Conservation (phyloP, 1,284 basidiomycete species). For the Papiliotrema flavescens region DNA sequence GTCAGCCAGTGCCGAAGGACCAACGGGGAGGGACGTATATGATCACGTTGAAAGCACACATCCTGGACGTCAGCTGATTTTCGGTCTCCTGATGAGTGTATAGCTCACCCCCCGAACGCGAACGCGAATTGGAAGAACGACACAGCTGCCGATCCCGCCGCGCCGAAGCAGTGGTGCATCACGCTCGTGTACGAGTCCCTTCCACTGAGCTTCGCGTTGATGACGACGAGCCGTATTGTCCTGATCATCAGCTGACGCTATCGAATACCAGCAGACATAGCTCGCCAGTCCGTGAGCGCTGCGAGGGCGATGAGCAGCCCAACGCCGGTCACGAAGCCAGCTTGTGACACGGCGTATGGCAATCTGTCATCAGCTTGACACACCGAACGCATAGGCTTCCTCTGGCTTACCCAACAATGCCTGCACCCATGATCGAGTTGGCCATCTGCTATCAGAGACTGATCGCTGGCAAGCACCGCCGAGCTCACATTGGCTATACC, state of each 20-base stretch:
- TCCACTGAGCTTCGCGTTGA: slow-evolving; percentile 94
- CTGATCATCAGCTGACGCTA: slow-evolving; percentile 7
- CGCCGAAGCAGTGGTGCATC: slow-evolving; percentile 92
- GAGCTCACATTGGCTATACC: slow-evolving; percentile 47
- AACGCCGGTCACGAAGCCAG: slow-evolving; percentile 85
- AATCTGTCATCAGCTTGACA: slow-evolving; percentile 56
- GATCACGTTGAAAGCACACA: slow-evolving; percentile 95
- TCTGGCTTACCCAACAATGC: slow-evolving; percentile 70
- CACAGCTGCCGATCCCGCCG: slow-evolving; percentile 80
- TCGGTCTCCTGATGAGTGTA: slow-evolving; percentile 29
- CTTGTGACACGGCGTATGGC: slow-evolving; percentile 87
- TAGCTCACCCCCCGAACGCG: slow-evolving; percentile 75
- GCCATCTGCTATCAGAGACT: slow-evolving; percentile 53
- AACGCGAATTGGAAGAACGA: slow-evolving; percentile 98
- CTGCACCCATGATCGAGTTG: slow-evolving; percentile 95
- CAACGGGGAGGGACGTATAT: slow-evolving; percentile 24
- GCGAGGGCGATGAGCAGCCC: slow-evolving; percentile 76
- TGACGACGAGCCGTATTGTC: slow-evolving; percentile 89
- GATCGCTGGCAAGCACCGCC: neutral
- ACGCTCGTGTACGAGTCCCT: slow-evolving; percentile 91
- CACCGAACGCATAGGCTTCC: neutral
- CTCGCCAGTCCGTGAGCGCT: slow-evolving; percentile 80
- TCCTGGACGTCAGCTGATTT: slow-evolving; percentile 55
- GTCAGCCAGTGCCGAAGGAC: neutral
- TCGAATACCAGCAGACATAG: slow-evolving; percentile 1